These are phyloP conservation scores for Tetrahymena malaccensis DNA, from an alignment of 73 alveolate species.

Conservation along the genomic window DNA sequence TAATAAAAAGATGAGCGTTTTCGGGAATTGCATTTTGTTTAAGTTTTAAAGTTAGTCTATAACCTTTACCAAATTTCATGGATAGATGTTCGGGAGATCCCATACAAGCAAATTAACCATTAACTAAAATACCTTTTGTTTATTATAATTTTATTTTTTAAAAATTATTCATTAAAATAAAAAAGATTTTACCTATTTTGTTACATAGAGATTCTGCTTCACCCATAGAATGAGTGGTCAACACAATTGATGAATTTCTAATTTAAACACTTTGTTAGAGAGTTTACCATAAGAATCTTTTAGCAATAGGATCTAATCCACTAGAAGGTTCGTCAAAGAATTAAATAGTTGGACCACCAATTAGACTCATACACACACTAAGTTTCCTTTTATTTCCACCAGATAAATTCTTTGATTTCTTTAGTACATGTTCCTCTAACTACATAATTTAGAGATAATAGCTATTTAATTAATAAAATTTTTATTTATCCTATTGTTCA, in stretches of 20 bases:
- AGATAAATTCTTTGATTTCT: conserved; percentile 60
- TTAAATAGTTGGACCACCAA: conserved; percentile 80
- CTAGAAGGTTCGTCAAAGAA: conserved; percentile 91
- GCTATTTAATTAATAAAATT: neutral
- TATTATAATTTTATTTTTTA: neutral
- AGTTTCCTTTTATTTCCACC: conserved; percentile 98
- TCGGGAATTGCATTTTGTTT: neutral
- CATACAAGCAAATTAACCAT: conserved; percentile 84
- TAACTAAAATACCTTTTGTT: conserved; percentile 68
- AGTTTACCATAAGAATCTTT: conserved; percentile 32
- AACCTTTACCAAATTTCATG: conserved; percentile 85
- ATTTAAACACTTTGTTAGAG: neutral
- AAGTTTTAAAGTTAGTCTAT: conserved; percentile 68
- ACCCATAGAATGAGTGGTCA: conserved; percentile 84
- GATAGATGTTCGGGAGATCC: conserved; percentile 85
- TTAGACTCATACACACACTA: conserved; percentile 75
- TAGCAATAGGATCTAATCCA: conserved; percentile 83
- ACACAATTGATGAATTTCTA: conserved; percentile 48
- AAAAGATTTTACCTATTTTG: neutral
- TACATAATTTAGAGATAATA: conserved; percentile 60
- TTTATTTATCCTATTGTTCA: too few species aligned
- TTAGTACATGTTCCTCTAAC: conserved; percentile 51
- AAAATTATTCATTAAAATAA: neutral
- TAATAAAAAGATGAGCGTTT: neutral
- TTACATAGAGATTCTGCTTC: conserved; percentile 75